These are phyloP conservation scores for Suhomyces pyralidae DNA, from an alignment of 805 yeast genomes.

Conservation along the genomic window DNA sequence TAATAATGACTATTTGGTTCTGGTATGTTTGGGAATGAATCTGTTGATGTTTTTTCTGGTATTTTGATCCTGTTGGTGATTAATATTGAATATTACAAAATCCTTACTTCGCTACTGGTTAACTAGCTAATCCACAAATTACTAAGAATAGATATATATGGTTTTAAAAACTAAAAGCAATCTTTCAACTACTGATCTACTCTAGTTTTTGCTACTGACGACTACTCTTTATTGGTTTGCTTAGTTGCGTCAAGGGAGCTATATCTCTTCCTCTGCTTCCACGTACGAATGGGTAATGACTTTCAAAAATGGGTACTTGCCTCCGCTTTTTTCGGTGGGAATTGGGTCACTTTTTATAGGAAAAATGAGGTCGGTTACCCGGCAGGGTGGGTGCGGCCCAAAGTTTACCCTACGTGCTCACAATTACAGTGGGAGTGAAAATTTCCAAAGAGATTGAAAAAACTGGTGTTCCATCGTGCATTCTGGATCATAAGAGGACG, in stretches of 20 bases:
- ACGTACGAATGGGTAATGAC: not conserved
- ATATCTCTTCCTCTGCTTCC: not conserved
- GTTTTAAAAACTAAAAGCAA: not conserved
- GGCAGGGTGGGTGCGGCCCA: not conserved
- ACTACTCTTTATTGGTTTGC: not conserved
- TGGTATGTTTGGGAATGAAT: not conserved
- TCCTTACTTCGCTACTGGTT: not conserved
- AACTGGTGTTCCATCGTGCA: not conserved
- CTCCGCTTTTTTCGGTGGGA: not conserved
- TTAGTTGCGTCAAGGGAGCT: not conserved
- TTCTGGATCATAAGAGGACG: not conserved
- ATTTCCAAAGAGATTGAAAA: constrained; percentile 8
- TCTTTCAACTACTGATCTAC: not conserved
- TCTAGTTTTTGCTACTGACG: not conserved
- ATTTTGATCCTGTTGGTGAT: not conserved
- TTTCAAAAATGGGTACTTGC: not conserved
- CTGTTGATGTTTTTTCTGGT: not conserved
- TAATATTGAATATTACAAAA: not conserved
- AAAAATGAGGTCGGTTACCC: not conserved
- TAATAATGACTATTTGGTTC: not conserved
- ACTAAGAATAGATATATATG: not conserved
- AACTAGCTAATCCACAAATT: not conserved
- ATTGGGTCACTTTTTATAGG: constrained; percentile 2
- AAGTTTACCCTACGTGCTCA: constrained; percentile 1
- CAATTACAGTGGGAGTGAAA: constrained; percentile 13